A percentile compares a stretch with the other conserved stretches of the same genome.
Evolutionary conservation across 192 early-diverging fungal genomes (phyloP).

Genomic region (Backusella liffmaniae): DNA sequence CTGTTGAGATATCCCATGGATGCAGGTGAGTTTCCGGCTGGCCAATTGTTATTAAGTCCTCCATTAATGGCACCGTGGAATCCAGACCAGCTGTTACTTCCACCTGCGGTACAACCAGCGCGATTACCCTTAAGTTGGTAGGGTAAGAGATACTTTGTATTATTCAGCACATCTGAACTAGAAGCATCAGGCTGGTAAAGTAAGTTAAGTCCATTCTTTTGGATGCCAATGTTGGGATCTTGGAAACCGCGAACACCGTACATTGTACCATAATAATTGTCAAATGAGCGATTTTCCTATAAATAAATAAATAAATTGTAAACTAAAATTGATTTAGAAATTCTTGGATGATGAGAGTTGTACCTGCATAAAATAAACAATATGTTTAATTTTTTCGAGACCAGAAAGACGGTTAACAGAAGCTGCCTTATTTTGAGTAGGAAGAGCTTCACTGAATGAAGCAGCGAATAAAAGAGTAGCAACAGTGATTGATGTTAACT

Average conservation of each 20-base stretch:
- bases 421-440: background rate
- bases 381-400: constrained; percentile 25
- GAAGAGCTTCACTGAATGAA: background rate
- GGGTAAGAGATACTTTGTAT: constrained; percentile 18
- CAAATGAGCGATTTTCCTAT: constrained; percentile 23
- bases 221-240: constrained; percentile 28
- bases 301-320: background rate
- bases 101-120: constrained; percentile 26
- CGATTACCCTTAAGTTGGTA: constrained; percentile 21
- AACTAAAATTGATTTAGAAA: background rate
- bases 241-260: constrained; percentile 21
- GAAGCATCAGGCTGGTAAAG: constrained; percentile 20
- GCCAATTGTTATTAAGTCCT: constrained; percentile 23
- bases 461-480: background rate
- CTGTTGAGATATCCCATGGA: constrained; percentile 24
- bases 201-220: constrained; percentile 19
- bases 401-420: background rate
- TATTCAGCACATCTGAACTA: constrained; percentile 13
- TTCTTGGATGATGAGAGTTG: background rate
- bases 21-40: constrained; percentile 17
- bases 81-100: constrained; percentile 17
- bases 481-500: background rate
- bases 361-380: constrained; percentile 33
- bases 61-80: constrained; percentile 17
- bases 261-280: constrained; percentile 28